Conservation (phyloP, 1,139 yeast species). For the Debaryomyces subglobosus region DNA sequence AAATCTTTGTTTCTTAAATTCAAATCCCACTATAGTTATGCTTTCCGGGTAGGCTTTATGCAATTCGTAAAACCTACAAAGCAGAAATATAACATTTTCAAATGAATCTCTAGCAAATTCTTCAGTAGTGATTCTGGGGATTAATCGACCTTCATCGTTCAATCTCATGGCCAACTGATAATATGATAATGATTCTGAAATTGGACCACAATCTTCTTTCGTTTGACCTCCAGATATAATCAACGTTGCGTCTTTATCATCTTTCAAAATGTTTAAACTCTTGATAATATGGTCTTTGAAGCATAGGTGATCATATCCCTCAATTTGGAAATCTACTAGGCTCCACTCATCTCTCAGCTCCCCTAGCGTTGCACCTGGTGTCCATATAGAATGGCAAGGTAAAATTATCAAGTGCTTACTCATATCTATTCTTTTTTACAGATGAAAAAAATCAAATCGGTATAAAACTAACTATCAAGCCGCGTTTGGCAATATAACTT, state of each 20-base stretch:
- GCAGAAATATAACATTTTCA: slow-evolving; percentile 71
- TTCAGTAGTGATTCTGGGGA: slow-evolving; percentile 48
- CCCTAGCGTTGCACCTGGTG: slow-evolving; percentile 38
- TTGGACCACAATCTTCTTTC: slow-evolving; percentile 51
- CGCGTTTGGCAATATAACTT: slow-evolving; percentile 15
- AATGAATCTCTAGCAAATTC: slow-evolving; percentile 81
- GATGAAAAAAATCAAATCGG: neutral
- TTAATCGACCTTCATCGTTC: slow-evolving; percentile 13
- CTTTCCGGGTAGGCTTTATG: slow-evolving; percentile 49
- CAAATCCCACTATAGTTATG: slow-evolving; percentile 71
- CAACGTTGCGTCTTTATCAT: slow-evolving; percentile 34
- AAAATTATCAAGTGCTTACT: slow-evolving; percentile 45
- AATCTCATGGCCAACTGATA: slow-evolving; percentile 34
- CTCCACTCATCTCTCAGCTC: slow-evolving; percentile 56
- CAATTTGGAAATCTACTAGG: slow-evolving; percentile 66
- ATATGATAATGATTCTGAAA: slow-evolving; percentile 68
- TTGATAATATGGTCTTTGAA: slow-evolving; percentile 63
- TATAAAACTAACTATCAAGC: neutral
- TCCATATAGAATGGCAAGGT: slow-evolving; percentile 76
- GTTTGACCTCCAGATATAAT: slow-evolving; percentile 80
- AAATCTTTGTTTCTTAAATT: slow-evolving; percentile 68
- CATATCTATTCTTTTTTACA: slow-evolving; percentile 1
- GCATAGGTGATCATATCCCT: slow-evolving; percentile 67
- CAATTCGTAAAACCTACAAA: slow-evolving; percentile 58
- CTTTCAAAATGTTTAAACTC: slow-evolving; percentile 36